Conservation (phyloP, 2,329 filamentous ascomycete species). For the Claviceps pusilla region DNA sequence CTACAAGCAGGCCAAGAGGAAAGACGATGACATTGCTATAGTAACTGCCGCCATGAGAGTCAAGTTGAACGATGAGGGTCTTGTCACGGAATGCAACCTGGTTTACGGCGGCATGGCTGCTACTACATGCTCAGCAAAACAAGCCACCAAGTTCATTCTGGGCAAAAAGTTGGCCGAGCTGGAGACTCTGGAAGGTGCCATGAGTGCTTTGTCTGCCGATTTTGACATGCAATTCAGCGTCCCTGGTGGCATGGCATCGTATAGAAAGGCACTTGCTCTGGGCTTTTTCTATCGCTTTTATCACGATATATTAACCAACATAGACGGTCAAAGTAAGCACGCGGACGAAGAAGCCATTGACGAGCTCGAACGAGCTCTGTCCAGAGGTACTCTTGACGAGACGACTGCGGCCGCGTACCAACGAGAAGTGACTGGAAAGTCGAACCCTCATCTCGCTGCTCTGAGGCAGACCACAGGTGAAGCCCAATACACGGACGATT, state of each 20-base stretch:
- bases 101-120: constrained; percentile 95
- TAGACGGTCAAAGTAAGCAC: constrained; percentile 32
- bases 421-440: constrained; percentile 69
- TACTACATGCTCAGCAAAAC: constrained; percentile 74
- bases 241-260: constrained; percentile 94
- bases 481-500: constrained; percentile 93
- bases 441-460: constrained; percentile 76
- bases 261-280: constrained; percentile 76
- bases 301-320: constrained; percentile 60
- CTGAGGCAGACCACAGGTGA: constrained; percentile 88
- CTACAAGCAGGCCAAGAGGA: constrained; percentile 93
- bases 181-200: constrained; percentile 72
- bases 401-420: constrained; percentile 62
- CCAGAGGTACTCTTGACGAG: constrained; percentile 63
- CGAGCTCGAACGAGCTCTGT: constrained; percentile 77
- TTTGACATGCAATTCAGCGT: constrained; percentile 84
- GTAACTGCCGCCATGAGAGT: constrained; percentile 78
- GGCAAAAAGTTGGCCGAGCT: constrained; percentile 71
- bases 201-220: constrained; percentile 77
- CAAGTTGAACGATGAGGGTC: constrained; percentile 50
- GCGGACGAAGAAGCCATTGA: constrained; percentile 60
- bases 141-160: constrained; percentile 55
- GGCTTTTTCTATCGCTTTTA: constrained; percentile 97
- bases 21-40: constrained; percentile 97
- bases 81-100: constrained; percentile 60